Conservation (phyloP, 2,329 filamentous ascomycete genomes). For the Fusarium phyllophilum region DNA sequence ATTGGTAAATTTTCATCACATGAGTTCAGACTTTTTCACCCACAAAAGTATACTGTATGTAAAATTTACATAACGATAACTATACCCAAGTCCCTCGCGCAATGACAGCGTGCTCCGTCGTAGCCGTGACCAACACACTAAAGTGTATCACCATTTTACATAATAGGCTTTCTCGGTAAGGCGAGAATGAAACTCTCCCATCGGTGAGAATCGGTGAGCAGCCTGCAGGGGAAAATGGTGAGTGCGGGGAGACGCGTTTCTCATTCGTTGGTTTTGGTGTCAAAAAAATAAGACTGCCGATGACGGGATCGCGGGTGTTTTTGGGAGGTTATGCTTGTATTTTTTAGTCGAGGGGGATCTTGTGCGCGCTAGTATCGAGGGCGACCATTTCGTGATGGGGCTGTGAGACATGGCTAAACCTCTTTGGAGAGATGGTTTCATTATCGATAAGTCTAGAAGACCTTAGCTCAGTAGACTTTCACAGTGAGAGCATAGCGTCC, state of each 20-base stretch:
- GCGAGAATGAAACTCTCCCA: neutral
- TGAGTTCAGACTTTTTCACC: neutral
- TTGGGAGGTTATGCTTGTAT: neutral
- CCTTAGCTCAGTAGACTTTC: neutral
- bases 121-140: neutral
- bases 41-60: neutral
- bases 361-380: neutral
- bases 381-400: neutral
- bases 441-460: neutral
- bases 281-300: neutral
- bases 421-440: neutral
- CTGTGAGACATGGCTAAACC: neutral
- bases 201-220: constrained; percentile 4
- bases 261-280: neutral
- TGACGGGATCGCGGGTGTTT: neutral
- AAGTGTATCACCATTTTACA: neutral
- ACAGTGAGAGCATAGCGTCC: neutral
- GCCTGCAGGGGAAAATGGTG: neutral
- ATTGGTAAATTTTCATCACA: neutral
- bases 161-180: neutral
- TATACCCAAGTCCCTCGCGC: neutral
- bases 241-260: neutral
- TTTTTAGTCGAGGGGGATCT: neutral
- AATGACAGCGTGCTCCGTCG: neutral
- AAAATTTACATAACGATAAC: constrained; percentile 8